Evolutionary conservation across 1,284 basidiomycete species (phyloP), one percentile per base, ranked within the genome.

Genomic region (Mrakiaceae sp.): DNA sequence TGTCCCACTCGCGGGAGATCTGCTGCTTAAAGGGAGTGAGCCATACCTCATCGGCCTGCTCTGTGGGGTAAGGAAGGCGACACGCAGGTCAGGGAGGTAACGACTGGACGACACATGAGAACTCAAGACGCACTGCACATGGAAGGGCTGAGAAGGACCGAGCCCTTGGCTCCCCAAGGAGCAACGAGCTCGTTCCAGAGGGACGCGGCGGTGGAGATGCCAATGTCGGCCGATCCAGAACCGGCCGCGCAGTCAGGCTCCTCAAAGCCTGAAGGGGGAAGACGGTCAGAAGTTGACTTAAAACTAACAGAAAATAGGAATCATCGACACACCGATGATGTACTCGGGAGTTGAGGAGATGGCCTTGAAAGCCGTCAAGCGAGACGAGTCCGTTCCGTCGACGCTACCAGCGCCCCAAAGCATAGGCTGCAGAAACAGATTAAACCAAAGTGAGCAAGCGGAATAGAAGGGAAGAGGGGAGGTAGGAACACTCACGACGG

Each of bases 211-310:
- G 62, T 12, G 27, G 44, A 5, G 0, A 16, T 11, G 50, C 16
- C 46, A 39, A 66, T 14, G 11, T 54, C 65, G 11, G 65, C 60
- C 11, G 56, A 59, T 16, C 65, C 65, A 58, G 39, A 54, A 70
- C 71, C 70, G 16, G 67, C 67, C 14, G 67, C 53, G 66, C 76
- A 77, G 69, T 78, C 76, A 16, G 76, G 76, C 70, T 78, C 76
- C 64, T 77, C 73, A 67, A 54, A 66, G 50, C 61, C 49, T 14
- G 7, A 42, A 7, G 39, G 27, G 3, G 2, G 3, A 42, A 60
- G 14, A 44, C 14, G 3, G 11, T 42, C n/a, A 42, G 39, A 58
- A 46, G 56, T 5, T 46, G 56, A 9, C 4, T 12, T 11, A 6
- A 40, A 12, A 44, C 27, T 27, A 27, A 8, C 11, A 50, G 39